Base-by-base conservation (phyloP, 768 basidiomycete genomes). In the Kockovaella imperatae region DNA sequence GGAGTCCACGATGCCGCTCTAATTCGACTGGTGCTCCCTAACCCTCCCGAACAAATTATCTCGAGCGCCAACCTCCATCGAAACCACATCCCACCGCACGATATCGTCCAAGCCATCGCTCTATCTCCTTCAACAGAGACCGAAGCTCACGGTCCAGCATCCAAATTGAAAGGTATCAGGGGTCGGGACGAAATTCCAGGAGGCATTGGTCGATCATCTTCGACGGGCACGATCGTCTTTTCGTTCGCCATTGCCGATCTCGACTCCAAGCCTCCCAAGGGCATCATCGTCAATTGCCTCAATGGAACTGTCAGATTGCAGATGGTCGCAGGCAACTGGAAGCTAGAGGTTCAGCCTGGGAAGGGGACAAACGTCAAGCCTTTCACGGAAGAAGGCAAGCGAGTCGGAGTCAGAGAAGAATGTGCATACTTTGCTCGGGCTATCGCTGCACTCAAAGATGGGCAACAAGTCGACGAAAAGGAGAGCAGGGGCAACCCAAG, bases 51-150 rank as follows among this genome's bases (percentile, higher is more conserved):
- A 52, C 71, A 75, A 11, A 71, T 91, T 18, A 78, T 82, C 20
- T 80, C 78, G 2, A 78, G 80, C 60, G 77, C 84, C 8, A 79
- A 82, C 3, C 75, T 87, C 29, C 83, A 82, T 70, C 78, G 81
- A 54, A 76, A 80, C 13, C 80, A 81, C 67, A 79, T 90, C 30
- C 75, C 77, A 2, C 88, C 87, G 0, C 79, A 82, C 57, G 88
- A 91, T 73, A 88, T 86, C 7, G 78, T 93, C 58, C 75, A 50
- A 29, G 64, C 59, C 26, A 46, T 70, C 29, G 57, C 60, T 14
- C 49, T 59, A 29, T 57, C 64, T 1, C 24, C 58, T 13, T 10
- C 29, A 1, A 31, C 47, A 8, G 25, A 46, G 10, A 41, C 50
- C 13, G 39, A 45, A 11, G 20, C 36, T 15, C 62, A 68, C 43